Base-by-base conservation (phyloP, 2,329 filamentous ascomycete species). In the Pseudopyricularia javanii region DNA sequence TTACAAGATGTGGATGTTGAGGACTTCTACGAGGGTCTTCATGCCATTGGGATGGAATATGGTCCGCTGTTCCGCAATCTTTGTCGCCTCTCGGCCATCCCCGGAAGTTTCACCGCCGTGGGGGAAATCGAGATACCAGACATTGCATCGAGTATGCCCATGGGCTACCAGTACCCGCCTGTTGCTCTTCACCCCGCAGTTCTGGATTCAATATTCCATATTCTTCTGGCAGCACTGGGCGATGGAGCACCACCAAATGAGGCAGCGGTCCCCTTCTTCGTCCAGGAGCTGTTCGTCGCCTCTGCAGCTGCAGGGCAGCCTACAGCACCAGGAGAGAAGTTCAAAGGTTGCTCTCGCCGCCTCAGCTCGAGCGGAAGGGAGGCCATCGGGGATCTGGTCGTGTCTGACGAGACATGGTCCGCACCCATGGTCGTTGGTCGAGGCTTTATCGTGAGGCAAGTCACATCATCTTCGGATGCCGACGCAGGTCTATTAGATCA, bases 141-240 rank as follows among this genome's bases (percentile, higher is more conserved):
- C 56, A 80, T 76, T 2, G 71, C 64, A 56, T 64, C 70, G 2
- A 68, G 66, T 43, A 81, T 81, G 78, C 78, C 77, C 0, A 66
- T 66, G 37, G 63, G 69, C 14, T 79, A 74, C 51, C 76, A 80
- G 58, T 79, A 71, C 55, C 66, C 71, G 3, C 75, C 80, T 56
- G 54, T 79, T 6, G 34, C 34, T 5, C 70, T 82, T 15, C 79
- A 82, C 56, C 79, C 79, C 0, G 71, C 74, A 3, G 79, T 77
- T 0, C 64, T 82, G 14, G 79, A 82, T 56, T 64, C 74, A 3
- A 72, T 80, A 61, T 72, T 82, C 24, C 79, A 82, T 53, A 70
- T 70, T 0, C 65, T 75, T 0, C 72, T 80, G 49, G 67, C 34
- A 4, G 34, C 69, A 5, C 63, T 77, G 3, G 65, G 70, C 5